Conservation (phyloP, 495 filamentous ascomycete genomes). For the Tuber indicum region DNA sequence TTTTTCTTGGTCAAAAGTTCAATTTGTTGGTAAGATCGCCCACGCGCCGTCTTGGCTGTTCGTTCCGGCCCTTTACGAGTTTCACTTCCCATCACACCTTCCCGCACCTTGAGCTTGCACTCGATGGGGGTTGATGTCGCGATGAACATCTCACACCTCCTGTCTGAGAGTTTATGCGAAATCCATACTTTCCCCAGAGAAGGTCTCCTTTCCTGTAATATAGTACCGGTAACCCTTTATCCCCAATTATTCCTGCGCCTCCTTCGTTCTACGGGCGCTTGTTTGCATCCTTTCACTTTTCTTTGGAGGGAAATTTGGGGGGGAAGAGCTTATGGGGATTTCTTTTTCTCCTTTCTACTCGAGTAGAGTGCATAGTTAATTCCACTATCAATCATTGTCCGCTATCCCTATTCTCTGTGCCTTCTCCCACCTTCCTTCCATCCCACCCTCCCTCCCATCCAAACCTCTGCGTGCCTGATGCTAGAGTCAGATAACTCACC, state of each 20-base stretch:
- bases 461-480: not conserved
- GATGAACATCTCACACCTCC: not conserved
- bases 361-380: not conserved
- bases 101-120: not conserved
- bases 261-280: slow-evolving; percentile 1
- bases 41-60: not conserved
- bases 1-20: not conserved
- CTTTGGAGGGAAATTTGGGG: not conserved
- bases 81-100: slow-evolving; percentile 3
- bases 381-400: not conserved
- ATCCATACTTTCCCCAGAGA: not conserved
- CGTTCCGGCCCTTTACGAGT: not conserved
- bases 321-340: not conserved
- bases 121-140: not conserved
- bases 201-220: not conserved
- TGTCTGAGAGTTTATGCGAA: not conserved
- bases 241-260: not conserved
- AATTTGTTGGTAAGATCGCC: not conserved
- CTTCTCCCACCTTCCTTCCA: not conserved
- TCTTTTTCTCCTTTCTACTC: not conserved
- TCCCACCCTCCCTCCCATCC: not conserved
- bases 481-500: not conserved
- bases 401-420: not conserved
- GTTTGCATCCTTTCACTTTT: not conserved
- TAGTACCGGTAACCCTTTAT: not conserved